A percentile compares a stretch with the other conserved stretches of the same genome.
Evolutionary conservation across 352 stramenopile species (phyloP).

Genomic region (Globisporangium barbulae): DNA sequence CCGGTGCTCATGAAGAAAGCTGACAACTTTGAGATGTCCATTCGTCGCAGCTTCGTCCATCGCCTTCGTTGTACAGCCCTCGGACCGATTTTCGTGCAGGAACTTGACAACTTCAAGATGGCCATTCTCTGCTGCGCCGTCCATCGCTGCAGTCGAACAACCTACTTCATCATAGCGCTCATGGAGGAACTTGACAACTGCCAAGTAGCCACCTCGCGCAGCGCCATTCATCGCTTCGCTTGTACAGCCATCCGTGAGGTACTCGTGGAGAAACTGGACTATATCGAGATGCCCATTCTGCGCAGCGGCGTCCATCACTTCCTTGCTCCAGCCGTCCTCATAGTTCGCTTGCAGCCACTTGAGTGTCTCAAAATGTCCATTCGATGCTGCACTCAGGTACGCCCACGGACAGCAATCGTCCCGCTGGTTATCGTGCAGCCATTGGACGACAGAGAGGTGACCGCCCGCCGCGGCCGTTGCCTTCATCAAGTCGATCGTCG

Average conservation of each 20-base stretch:
- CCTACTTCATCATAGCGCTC: background rate
- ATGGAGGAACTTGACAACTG: constrained; percentile 5
- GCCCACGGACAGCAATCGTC: constrained; percentile 4
- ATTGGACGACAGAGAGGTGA: constrained; percentile 64
- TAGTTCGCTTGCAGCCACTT: constrained; percentile 1
- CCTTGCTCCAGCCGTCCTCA: background rate
- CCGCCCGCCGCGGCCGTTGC: constrained; percentile 21
- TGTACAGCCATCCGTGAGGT: background rate
- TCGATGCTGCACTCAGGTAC: constrained; percentile 1
- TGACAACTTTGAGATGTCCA: background rate
- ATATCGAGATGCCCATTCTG: background rate
- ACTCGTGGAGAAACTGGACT: background rate
- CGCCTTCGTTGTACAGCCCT: constrained; percentile 1
- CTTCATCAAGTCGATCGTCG: constrained; percentile 3
- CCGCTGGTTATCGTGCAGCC: constrained; percentile 49
- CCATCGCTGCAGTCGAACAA: background rate
- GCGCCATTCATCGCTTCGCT: background rate
- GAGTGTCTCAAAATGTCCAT: background rate
- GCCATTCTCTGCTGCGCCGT: background rate
- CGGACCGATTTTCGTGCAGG: constrained; percentile 2
- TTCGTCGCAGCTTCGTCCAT: constrained; percentile 3
- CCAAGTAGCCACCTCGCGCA: background rate
- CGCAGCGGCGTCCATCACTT: constrained; percentile 6
- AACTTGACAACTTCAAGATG: constrained; percentile 7
- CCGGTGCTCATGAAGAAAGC: constrained; percentile 1